A percentile compares a stretch with the other conserved stretches of the same genome.
Evolutionary conservation across 2,329 filamentous ascomycete genomes (phyloP).

Genomic region (Talaromyces islandicus): DNA sequence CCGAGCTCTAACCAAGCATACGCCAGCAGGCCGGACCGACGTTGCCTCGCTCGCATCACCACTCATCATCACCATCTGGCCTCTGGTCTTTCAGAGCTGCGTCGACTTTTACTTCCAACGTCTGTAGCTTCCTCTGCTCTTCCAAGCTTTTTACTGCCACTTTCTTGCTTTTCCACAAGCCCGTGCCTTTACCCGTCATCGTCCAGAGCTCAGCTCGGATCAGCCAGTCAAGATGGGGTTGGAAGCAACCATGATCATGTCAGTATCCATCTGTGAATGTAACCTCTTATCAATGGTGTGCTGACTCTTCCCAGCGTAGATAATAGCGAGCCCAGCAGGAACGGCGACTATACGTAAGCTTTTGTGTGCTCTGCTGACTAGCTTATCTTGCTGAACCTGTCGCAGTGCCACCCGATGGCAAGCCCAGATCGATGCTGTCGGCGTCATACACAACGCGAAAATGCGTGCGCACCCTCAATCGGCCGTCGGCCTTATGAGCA

Average conservation of each 20-base stretch:
- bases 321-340: constrained; percentile 97
- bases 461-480: constrained; percentile 94
- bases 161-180: neutral
- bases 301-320: constrained; percentile 58
- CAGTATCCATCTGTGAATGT: constrained; percentile 15
- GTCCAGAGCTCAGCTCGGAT: constrained; percentile 11
- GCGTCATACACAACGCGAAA: constrained; percentile 91
- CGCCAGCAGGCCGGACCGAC: neutral
- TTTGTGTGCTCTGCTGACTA: constrained; percentile 10
- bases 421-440: constrained; percentile 91
- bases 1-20: neutral
- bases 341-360: constrained; percentile 73
- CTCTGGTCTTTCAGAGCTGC: neutral
- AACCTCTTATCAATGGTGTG: neutral
- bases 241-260: constrained; percentile 98
- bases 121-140: neutral
- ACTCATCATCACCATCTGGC: neutral
- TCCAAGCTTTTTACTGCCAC: neutral
- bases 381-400: constrained; percentile 22
- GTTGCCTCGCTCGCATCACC: neutral
- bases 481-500: constrained; percentile 95
- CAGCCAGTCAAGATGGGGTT: constrained; percentile 76
- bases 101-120: neutral
- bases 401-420: constrained; percentile 86
- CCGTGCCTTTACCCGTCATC: neutral